Base-by-base conservation (phyloP, 768 basidiomycete genomes). In the Coprinellus aureogranulatus region DNA sequence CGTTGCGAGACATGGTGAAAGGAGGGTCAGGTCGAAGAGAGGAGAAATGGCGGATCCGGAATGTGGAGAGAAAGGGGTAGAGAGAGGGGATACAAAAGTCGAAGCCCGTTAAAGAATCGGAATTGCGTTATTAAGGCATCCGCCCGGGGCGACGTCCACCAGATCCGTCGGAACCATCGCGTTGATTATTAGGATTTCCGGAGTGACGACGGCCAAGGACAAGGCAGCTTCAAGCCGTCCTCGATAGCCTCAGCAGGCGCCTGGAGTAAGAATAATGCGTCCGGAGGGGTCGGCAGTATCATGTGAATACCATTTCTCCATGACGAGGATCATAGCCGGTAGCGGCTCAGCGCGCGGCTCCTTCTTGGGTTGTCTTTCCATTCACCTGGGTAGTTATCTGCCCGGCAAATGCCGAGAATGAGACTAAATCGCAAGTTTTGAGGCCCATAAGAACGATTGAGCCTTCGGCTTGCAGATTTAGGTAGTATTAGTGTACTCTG, bases 1-100 rank as follows among this genome's bases (percentile, higher is more conserved):
- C 68, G 59, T 75, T 77, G 63, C 81, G 53, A 54, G 53, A 42
- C 53, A 42, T 54, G 6, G 23, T 34, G 26, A 54, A 22, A 42
- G 34, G 53, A n/a, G 25, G n/a, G 14, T 22, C 12, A 30, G 28
- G 16, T 8, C 11, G 47, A 30, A 49, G 47, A 27, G 47, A 49
- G n/a, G 26, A 25, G 28, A 25, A n/a, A 25, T 6, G 47, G 26
- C n/a, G 12, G 25, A 30, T 26, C 20, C 28, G 47, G 41, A 20
- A 28, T 27, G 53, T 10, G 22, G 53, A 12, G 40, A 41, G 25
- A 14, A 9, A 18, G 28, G 49, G 49, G 34, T 11, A 18, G 22
- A 14, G 31, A 30, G 22, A 34, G 22, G 20, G 50, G 22, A 20
- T n/a, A n/a, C 28, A 18, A 49, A 28, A 12, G 26, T 9, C 27